Conservation (phyloP, 768 basidiomycete genomes). For the Coprinellus micaceus region DNA sequence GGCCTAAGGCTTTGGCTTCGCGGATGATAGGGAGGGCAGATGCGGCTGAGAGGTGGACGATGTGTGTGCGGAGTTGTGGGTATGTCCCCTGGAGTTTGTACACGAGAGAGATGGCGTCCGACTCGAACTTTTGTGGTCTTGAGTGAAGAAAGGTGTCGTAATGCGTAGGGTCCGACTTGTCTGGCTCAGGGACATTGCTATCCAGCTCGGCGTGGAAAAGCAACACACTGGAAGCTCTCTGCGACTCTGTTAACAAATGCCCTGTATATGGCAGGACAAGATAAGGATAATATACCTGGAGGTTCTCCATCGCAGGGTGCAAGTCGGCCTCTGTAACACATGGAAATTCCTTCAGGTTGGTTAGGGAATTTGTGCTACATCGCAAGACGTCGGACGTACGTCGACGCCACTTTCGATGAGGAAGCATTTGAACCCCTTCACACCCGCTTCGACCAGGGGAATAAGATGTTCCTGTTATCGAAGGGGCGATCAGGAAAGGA, state of each 20-base stretch:
- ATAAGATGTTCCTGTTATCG: constrained; percentile 58
- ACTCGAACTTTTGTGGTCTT: constrained; percentile 77
- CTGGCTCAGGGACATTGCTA: constrained; percentile 7
- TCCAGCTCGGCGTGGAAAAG: constrained; percentile 93
- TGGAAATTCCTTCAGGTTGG: constrained; percentile 96
- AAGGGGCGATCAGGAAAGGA: background rate
- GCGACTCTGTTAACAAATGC: constrained; percentile 5
- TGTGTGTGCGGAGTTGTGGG: constrained; percentile 78
- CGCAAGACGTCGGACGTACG: constrained; percentile 44
- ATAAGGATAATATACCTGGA: constrained; percentile 66
- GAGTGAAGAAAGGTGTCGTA: constrained; percentile 86
- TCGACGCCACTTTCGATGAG: constrained; percentile 94
- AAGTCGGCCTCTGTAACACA: constrained; percentile 73
- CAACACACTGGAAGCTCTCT: constrained; percentile 70
- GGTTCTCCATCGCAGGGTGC: constrained; percentile 60
- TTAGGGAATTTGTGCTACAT: constrained; percentile 8
- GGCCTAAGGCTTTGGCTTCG: constrained; percentile 57
- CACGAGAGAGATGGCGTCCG: constrained; percentile 77
- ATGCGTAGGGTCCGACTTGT: constrained; percentile 37
- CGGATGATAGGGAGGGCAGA: constrained; percentile 74
- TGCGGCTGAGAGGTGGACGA: constrained; percentile 92
- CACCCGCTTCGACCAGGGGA: constrained; percentile 74
- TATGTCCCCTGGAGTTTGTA: constrained; percentile 56
- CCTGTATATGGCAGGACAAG: constrained; percentile 5
- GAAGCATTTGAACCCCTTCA: constrained; percentile 97